These are phyloP conservation scores for Jamesozyma piceae DNA, from an alignment of 805 yeast species.

Conservation along the genomic window DNA sequence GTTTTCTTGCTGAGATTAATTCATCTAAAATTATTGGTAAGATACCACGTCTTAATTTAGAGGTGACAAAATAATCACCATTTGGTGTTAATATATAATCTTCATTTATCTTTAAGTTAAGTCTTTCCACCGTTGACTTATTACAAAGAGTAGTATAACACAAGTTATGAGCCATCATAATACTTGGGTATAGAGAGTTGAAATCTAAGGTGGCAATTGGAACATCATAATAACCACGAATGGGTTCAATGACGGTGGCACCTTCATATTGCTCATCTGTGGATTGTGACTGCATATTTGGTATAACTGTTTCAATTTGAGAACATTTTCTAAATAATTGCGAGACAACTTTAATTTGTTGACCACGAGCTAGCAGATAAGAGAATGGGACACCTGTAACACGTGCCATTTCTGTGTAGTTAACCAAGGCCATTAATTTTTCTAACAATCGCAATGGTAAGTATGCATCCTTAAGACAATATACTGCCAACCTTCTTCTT, in stretches of 20 bases:
- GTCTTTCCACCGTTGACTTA: constrained; percentile 55
- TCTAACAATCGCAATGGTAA: constrained; percentile 81
- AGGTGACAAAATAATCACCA: constrained; percentile 80
- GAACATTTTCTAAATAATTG: constrained; percentile 91
- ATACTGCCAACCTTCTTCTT: constrained; percentile 89
- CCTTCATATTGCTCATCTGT: constrained; percentile 94
- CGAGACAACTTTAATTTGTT: constrained; percentile 93
- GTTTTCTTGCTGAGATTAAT: constrained; percentile 80
- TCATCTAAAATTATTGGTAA: constrained; percentile 88
- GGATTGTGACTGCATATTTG: constrained; percentile 74
- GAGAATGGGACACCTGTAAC: constrained; percentile 98
- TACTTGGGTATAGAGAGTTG: constrained; percentile 93
- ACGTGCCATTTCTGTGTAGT: constrained; percentile 98
- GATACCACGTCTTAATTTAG: constrained; percentile 64
- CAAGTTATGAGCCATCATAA: constrained; percentile 97
- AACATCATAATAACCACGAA: constrained; percentile 88
- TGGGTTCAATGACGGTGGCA: constrained; percentile 97
- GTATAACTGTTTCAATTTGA: constrained; percentile 77
- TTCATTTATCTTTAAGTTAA: constrained; percentile 52
- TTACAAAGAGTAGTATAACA: constrained; percentile 87
- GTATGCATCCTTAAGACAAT: constrained; percentile 93
- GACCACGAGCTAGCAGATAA: constrained; percentile 81
- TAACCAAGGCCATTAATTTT: constrained; percentile 90
- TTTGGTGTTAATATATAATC: constrained; percentile 87
- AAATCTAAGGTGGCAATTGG: constrained; percentile 98